Base-by-base conservation (phyloP, 1,139 yeast species). In the Geotrichum australiense region DNA sequence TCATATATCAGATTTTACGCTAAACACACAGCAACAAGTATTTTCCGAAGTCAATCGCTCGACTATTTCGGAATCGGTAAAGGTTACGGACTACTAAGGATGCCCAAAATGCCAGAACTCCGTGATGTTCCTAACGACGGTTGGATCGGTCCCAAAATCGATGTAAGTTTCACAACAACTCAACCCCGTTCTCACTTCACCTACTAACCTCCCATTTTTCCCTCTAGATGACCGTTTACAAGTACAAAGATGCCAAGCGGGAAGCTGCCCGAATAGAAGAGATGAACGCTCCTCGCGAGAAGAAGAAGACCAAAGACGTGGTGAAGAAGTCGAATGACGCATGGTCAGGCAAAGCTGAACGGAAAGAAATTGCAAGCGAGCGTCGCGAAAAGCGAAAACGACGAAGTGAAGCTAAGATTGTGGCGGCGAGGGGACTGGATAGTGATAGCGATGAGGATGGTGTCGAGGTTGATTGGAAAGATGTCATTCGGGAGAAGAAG, bases 51-150 rank as follows among this genome's bases (percentile, higher is more conserved):
- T 16, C 73, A 75, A 35, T 66, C 76, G 7, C 63, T 93, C 46
- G 94, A 89, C 58, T 80, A 83, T 53, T 60, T 80, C 22, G 83
- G 80, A 0, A 50, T 81, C 11, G 96, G 94, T 0, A 73, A 69
- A 50, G 70, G 83, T 65, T 87, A 83, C 61, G 95, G 96, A 1
- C 63, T 93, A 11, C 63, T 85, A 37, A 70, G 96, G 52, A 64
- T 91, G 42, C 99, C 99, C 5, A 77, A 79, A 53, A 93, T 93
- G 97, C 98, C 98, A 0, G 99, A 93, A 59, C 69, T 85, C 20
- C 69, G 68, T 24, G 54, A 57, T 16, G 39, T 59, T 25, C 66
- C 66, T 2, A 54, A 59, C 14, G 70, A 67, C 37, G 96, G 96
- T 0, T 85, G 91, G 87, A 62, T 87, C 33, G 77, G 78, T 1